phyloP scores from a whole-genome alignment of 31 red algal species.

The Odonthalia washingtoniensis region DNA sequence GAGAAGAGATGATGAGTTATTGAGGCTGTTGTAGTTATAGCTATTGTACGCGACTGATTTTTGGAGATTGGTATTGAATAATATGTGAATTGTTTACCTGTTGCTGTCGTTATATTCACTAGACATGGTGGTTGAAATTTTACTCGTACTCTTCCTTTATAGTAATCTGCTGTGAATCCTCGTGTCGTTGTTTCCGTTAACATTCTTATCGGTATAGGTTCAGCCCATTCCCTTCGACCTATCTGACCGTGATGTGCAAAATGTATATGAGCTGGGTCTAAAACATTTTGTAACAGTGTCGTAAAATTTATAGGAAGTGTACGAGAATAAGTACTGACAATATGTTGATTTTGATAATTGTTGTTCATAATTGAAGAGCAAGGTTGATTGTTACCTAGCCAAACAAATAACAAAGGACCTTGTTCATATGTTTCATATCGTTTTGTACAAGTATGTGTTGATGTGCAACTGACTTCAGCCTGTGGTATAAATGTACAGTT shows the following conservation, averaged over 20 bases:
- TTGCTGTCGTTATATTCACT: conserved; percentile 41
- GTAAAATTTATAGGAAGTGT: conserved; percentile 47
- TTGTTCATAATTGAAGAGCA: neutral
- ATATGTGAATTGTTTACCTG: conserved; percentile 31
- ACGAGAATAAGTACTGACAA: conserved; percentile 32
- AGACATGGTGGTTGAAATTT: conserved; percentile 41
- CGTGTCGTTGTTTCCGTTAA: neutral
- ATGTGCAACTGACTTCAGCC: neutral
- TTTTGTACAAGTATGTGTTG: conserved; percentile 10
- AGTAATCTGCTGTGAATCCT: conserved; percentile 59
- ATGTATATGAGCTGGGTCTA: conserved; percentile 58
- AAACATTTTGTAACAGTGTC: conserved; percentile 47
- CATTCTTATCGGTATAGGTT: conserved; percentile 47
- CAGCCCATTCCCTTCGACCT: conserved; percentile 32
- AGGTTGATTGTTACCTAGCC: conserved; percentile 24
- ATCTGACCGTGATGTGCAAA: conserved; percentile 63
- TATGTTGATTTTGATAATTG: conserved; percentile 1
- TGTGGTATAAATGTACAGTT: conserved; percentile 39
- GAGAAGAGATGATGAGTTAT: too few relatives aligned
- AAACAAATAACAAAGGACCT: conserved; percentile 45
- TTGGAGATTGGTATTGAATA: conserved; percentile 39
- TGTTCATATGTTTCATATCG: neutral
- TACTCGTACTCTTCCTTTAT: conserved; percentile 31
- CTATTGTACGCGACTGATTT: conserved; percentile 37
- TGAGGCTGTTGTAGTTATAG: too few relatives aligned